Base-by-base conservation (phyloP, 768 basidiomycete species). In the Lyophyllum shimeji region DNA sequence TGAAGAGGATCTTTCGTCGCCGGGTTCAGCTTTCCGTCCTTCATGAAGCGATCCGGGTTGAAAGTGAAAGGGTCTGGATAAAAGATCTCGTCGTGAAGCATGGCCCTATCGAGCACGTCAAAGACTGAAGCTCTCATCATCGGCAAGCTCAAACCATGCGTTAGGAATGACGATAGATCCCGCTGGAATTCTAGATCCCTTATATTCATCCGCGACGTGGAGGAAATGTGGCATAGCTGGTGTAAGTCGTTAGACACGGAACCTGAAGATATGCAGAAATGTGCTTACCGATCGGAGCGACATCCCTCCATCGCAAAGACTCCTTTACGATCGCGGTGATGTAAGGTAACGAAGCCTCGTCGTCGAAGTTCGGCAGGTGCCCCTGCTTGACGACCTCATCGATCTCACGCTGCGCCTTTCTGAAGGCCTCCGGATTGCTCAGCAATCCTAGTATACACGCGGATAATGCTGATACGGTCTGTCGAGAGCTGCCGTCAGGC, bases 21-120 rank as follows among this genome's bases (percentile, higher is more conserved):
- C 5, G 42, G 50, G 13, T 61, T 56, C 29, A 61, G 46, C 29
- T 67, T 64, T 1, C 59, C 23, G 52, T 67, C 52, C 61, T 75
- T 59, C 65, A 71, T 44, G 55, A 72, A 77, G 3, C 76, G 62
- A 21, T 73, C 76, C 3, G 75, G 76, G 18, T 62, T 60, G 62
- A 76, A 76, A 11, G 7, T 46, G 0, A 63, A 48, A 4, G 74
- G 70, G 3, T 72, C 60, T 3, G 70, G 67, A 53, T 75, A 77
- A 21, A 61, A 60, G 12, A 57, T 50, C 49, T 68, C 64, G 20
- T 77, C 63, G 50, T 65, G 68, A 4, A 68, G 59, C 34, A 77
- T 71, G 9, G 68, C 68, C 76, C 75, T 76, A 37, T 34, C 39
- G 15, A 56, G 29, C 4, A 21, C 31, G 17, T 40, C n/a, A n/a